Conservation (phyloP, 352 stramenopile species). For the Pythium guiyangense region DNA sequence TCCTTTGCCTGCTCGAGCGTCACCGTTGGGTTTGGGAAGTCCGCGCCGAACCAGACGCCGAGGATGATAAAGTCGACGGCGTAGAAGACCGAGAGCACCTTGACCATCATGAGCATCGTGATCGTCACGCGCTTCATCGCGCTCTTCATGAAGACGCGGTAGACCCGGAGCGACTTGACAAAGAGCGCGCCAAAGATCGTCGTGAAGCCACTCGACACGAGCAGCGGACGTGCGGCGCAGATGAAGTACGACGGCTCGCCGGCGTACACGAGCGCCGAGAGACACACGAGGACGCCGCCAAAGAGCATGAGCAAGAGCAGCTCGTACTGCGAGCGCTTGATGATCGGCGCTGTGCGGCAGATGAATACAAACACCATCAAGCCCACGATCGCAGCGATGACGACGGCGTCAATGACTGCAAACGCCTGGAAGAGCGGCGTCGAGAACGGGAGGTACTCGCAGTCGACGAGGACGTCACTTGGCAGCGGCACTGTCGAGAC, state of each 20-base stretch:
- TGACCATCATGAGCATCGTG: too few species aligned
- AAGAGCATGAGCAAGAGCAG: constrained; percentile 22
- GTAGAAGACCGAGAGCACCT: too few species aligned
- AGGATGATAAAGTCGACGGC: too few species aligned
- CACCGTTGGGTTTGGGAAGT: too few species aligned
- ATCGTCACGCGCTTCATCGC: too few species aligned
- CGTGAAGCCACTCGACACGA: constrained; percentile 23
- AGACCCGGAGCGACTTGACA: too few species aligned
- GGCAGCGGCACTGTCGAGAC: constrained; percentile 19
- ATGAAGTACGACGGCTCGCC: constrained; percentile 16
- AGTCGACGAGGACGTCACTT: constrained; percentile 15
- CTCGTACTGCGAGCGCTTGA: constrained; percentile 37
- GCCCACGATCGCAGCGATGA: constrained; percentile 1
- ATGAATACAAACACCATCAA: constrained; percentile 17
- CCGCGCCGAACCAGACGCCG: too few species aligned
- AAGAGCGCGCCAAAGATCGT: too few species aligned
- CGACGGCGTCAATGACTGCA: constrained; percentile 12
- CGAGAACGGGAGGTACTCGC: constrained; percentile 27
- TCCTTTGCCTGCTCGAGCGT: too few species aligned
- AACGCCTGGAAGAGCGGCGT: constrained; percentile 8
- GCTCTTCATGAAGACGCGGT: too few species aligned
- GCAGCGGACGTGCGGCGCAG: constrained; percentile 19
- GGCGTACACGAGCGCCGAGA: constrained; percentile 16
- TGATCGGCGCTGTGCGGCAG: constrained; percentile 16
- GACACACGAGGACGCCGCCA: constrained; percentile 24